Evolutionary conservation across 441 rosid genomes (phyloP), one percentile per base, ranked within the genome.

Genomic region (Brassica hybrid): DNA sequence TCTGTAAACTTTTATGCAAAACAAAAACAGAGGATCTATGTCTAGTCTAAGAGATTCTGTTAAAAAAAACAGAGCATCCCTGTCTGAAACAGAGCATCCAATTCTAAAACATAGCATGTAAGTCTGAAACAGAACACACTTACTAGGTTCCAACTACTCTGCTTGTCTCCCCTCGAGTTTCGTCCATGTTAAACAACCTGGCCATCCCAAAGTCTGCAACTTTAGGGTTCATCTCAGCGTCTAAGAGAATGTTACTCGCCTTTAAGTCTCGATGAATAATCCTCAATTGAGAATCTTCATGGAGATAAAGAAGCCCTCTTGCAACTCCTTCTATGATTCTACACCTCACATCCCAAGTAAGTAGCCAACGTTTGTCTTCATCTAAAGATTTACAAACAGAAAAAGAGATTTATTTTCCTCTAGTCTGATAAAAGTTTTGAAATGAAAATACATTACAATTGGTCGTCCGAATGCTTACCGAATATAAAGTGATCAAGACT

Each of bases 401-500:
- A 48, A 12, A 48, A 48, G 7, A n/a, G 17, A 48, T 48, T 48
- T 48, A 48, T 19, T 71, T 3, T 18, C 41, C 5, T 23, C 11
- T 59, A 36, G 3, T 16, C 30, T 43, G 9, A 18, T 19, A 12
- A 19, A 9, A 21, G 11, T 0, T 13, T 3, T 23, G 16, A 27
- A 11, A 72, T 2, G 23, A 13, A 62, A 50, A 36, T 6, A 41
- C 18, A 48, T 72, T 7, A 3, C n/a, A n/a, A 5, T 34, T 0
- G 0, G 3, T 56, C 19, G 23, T 52, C 36, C 0, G 59, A 64
- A 13, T 30, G 58, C 76, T 64, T 74, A 88, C 89, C 85, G 36
- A 82, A 86, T 61, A 88, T 74, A 56, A 80, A 83, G 52, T 56
- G 25, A 45, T 84, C 87, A 36, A 88, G 86, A 79, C 91, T 88